Percentiles rank a stretch among this genome's conserved stretches.
Evolutionary conservation across 2,329 filamentous ascomycete genomes (phyloP).

Genomic region (Epichloe gansuensis): DNA sequence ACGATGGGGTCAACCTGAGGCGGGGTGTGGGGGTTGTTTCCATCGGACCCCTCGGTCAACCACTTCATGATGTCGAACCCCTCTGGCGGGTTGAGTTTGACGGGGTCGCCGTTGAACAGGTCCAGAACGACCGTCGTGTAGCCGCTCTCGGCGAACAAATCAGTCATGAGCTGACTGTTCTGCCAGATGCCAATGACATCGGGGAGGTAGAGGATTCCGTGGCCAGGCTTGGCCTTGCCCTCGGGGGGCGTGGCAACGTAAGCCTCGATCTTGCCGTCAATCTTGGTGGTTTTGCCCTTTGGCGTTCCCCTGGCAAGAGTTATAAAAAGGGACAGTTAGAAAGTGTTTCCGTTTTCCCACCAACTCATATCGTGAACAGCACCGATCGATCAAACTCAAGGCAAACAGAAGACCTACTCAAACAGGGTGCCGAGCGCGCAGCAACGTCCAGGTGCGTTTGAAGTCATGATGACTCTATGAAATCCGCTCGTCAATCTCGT

Average conservation of each 20-base stretch:
- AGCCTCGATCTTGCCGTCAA: conserved; percentile 28
- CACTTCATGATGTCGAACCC: conserved; percentile 21
- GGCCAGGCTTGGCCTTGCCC: conserved; percentile 13
- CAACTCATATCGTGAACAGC: too few species aligned
- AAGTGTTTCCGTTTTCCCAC: too few species aligned
- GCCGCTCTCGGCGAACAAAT: conserved; percentile 24
- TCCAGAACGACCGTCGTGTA: conserved; percentile 27
- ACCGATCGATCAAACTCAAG: too few species aligned
- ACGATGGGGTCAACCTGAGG: conserved; percentile 22
- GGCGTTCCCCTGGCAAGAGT: conserved; percentile 29
- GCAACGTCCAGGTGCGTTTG: conserved; percentile 37
- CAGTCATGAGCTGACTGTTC: conserved; percentile 30
- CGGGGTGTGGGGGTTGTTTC: conserved; percentile 31
- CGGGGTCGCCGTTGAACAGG: conserved; percentile 25
- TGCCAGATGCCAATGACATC: conserved; percentile 27
- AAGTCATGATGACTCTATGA: conserved; percentile 31
- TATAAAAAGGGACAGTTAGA: neutral
- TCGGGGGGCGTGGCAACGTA: conserved; percentile 38
- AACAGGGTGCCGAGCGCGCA: conserved; percentile 40
- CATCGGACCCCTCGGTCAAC: conserved; percentile 28
- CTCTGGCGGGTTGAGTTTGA: conserved; percentile 14
- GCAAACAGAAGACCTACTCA: conserved; percentile 28
- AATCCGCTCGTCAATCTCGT: neutral
- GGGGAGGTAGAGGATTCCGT: conserved; percentile 23
- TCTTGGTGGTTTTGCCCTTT: conserved; percentile 31